A percentile compares a stretch with the other conserved stretches of the same genome.
Conservation (phyloP, 345 rosid genomes). For the Xanthoceras sorbifolium region DNA sequence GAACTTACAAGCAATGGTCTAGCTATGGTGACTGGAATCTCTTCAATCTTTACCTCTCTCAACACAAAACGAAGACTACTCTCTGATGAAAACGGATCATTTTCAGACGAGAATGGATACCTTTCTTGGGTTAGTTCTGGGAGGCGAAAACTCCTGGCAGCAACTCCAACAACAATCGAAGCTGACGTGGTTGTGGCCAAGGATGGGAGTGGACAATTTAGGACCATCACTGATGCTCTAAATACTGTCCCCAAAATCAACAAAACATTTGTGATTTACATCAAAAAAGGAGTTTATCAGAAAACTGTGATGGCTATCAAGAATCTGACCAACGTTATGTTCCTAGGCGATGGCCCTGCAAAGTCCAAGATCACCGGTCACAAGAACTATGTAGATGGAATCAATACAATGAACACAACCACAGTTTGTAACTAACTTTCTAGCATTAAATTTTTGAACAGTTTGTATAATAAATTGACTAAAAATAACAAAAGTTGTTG, state of each 20-base stretch:
- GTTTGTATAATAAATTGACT: too few species aligned
- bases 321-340: constrained; percentile 38
- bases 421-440: constrained; percentile 49
- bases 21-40: too few species aligned
- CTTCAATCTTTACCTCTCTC: too few species aligned
- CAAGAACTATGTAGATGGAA: constrained; percentile 46
- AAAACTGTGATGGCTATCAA: constrained; percentile 47
- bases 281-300: constrained; percentile 68
- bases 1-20: too few species aligned
- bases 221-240: constrained; percentile 60
- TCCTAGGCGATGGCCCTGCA: constrained; percentile 77
- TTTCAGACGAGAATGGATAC: constrained; percentile 18
- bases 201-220: constrained; percentile 74
- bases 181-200: constrained; percentile 60
- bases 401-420: constrained; percentile 51
- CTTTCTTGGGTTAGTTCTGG: constrained; percentile 53
- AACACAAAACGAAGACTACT: too few species aligned
- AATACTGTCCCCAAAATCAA: constrained; percentile 35
- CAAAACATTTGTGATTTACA: constrained; percentile 51
- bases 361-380: constrained; percentile 67
- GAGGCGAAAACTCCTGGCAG: constrained; percentile 40
- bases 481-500: too few species aligned
- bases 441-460: neutral
- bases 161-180: constrained; percentile 26
- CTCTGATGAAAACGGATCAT: too few species aligned